A percentile compares a stretch with the other conserved stretches of the same genome.
Evolutionary conservation across 2,329 filamentous ascomycete species (phyloP).

Genomic region (Microthyrium microscopicum): DNA sequence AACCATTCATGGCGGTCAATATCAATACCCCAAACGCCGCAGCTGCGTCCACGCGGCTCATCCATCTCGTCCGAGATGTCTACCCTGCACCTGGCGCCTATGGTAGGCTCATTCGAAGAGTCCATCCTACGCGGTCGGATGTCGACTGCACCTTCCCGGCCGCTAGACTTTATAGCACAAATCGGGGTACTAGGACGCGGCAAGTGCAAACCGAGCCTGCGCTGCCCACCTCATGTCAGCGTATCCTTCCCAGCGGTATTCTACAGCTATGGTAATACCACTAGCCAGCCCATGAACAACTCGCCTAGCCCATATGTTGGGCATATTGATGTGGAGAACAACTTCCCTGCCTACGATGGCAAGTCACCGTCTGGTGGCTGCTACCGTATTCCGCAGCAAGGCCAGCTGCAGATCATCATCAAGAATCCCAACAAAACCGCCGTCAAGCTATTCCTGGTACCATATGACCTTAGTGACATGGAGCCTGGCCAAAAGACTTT

Average conservation of each 20-base stretch:
- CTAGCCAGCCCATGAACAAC: constrained; percentile 40
- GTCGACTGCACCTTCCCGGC: constrained; percentile 89
- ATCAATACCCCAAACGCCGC: constrained; percentile 26
- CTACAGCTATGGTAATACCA: constrained; percentile 61
- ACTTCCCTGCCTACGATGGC: background rate
- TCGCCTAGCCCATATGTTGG: constrained; percentile 94
- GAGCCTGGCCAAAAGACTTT: constrained; percentile 90
- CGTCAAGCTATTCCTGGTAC: constrained; percentile 86
- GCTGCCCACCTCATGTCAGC: constrained; percentile 78
- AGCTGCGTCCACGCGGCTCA: constrained; percentile 41
- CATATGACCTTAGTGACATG: constrained; percentile 87
- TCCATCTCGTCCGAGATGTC: constrained; percentile 61
- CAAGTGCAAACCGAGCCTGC: constrained; percentile 69
- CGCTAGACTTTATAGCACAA: constrained; percentile 82
- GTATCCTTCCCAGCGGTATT: constrained; percentile 89
- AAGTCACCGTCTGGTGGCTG: constrained; percentile 63
- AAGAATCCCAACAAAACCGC: constrained; percentile 98
- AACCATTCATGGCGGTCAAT: constrained; percentile 24
- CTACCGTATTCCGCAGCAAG: constrained; percentile 86
- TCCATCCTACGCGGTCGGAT: constrained; percentile 88
- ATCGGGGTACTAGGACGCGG: constrained; percentile 85
- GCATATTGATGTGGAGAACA: constrained; percentile 73
- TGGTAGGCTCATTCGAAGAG: constrained; percentile 97
- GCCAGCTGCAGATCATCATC: constrained; percentile 89
- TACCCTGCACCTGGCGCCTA: constrained; percentile 72